These are phyloP conservation scores for Paragyromitra xinjiangensis DNA, from an alignment of 495 filamentous ascomycete genomes.

Conservation along the genomic window DNA sequence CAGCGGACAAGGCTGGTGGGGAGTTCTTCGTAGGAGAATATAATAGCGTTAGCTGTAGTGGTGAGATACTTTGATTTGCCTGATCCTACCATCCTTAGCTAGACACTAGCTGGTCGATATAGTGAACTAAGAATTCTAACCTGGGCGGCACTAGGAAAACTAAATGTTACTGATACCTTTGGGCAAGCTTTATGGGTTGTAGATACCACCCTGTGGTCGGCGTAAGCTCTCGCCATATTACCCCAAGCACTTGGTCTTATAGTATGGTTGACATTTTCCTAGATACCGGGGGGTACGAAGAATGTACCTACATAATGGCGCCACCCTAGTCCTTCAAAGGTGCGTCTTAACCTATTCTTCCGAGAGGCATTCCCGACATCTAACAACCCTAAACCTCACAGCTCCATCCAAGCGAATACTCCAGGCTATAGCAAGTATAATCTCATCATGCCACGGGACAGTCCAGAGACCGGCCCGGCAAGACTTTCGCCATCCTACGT, in stretches of 20 bases:
- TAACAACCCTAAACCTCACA: neutral
- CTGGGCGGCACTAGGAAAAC: slow-evolving; percentile 5
- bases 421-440: slow-evolving; percentile 47
- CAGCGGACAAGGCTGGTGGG: slow-evolving; percentile 52
- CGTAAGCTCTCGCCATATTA: slow-evolving; percentile 11
- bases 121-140: neutral
- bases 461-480: slow-evolving; percentile 30
- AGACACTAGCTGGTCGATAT: neutral
- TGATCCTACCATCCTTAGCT: neutral
- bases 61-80: neutral
- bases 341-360: neutral
- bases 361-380: neutral
- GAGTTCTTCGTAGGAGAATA: slow-evolving; percentile 58
- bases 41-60: slow-evolving; percentile 50
- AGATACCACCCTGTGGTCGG: slow-evolving; percentile 39
- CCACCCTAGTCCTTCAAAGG: slow-evolving; percentile 40
- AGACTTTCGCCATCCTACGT: slow-evolving; percentile 37
- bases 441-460: slow-evolving; percentile 38
- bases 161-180: slow-evolving; percentile 45
- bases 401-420: slow-evolving; percentile 33
- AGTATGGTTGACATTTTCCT: neutral
- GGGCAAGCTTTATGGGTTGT: slow-evolving; percentile 37
- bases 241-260: neutral
- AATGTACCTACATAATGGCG: slow-evolving; percentile 45
- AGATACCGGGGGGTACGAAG: slow-evolving; percentile 38